Percentiles rank a stretch among this genome's conserved stretches.
Conservation (phyloP, 2,329 filamentous ascomycete genomes). For the Teratosphaeria nubilosa region DNA sequence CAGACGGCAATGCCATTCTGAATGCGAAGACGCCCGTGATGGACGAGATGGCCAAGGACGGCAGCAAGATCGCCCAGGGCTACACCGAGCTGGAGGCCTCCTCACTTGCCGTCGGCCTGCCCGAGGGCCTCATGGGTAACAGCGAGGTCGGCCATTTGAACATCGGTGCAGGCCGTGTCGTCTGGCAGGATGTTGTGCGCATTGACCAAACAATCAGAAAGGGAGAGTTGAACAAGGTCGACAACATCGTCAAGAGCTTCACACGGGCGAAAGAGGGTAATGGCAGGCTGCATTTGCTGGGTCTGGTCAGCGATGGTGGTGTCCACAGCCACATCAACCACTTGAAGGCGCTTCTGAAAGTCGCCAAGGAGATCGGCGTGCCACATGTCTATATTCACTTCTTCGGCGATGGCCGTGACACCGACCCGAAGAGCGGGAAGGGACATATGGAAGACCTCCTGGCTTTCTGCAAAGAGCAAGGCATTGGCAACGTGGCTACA, state of each 20-base stretch:
- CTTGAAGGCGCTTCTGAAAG: slow-evolving; percentile 74
- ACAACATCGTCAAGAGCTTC: slow-evolving; percentile 69
- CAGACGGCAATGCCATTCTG: slow-evolving; percentile 88
- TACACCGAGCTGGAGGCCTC: slow-evolving; percentile 93
- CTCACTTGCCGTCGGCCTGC: slow-evolving; percentile 87
- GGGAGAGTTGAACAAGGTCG: slow-evolving; percentile 62
- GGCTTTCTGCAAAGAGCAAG: slow-evolving; percentile 71
- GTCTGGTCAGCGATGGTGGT: slow-evolving; percentile 88
- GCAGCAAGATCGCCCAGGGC: slow-evolving; percentile 66
- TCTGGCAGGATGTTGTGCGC: slow-evolving; percentile 87
- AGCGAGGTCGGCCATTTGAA: slow-evolving; percentile 97
- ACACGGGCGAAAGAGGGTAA: slow-evolving; percentile 74
- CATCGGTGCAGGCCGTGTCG: slow-evolving; percentile 92
- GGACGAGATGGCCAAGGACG: slow-evolving; percentile 64
- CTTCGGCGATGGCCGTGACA: slow-evolving; percentile 96
- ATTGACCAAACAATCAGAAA: slow-evolving; percentile 92
- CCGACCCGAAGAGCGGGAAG: slow-evolving; percentile 86
- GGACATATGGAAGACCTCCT: slow-evolving; percentile 82
- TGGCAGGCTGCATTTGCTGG: slow-evolving; percentile 83
- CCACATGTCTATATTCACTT: slow-evolving; percentile 97
- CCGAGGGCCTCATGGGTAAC: slow-evolving; percentile 97
- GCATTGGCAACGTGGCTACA: slow-evolving; percentile 77
- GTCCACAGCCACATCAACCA: slow-evolving; percentile 95
- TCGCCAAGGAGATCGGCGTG: slow-evolving; percentile 78
- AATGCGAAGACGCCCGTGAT: slow-evolving; percentile 88